Evolutionary conservation across 2,329 filamentous ascomycete species (phyloP).

Genomic region (Scopulariopsis brevicaulis): DNA sequence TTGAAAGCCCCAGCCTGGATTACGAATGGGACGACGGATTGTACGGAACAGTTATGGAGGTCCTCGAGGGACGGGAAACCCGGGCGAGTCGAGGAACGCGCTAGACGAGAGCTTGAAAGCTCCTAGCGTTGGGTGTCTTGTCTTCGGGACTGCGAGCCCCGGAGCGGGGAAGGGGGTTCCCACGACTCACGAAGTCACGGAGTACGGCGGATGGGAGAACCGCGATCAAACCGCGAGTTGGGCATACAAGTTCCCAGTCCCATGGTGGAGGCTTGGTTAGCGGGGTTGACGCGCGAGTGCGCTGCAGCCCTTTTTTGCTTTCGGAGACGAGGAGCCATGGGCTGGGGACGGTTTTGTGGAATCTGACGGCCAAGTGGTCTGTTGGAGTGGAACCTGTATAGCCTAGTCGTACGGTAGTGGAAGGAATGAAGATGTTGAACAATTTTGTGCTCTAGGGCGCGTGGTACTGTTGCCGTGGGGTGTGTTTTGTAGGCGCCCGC

Average conservation of each 20-base stretch:
- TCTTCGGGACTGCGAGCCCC: background rate
- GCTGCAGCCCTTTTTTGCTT: background rate
- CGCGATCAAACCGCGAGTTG: background rate
- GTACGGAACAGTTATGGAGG: background rate
- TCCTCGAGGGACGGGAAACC: background rate
- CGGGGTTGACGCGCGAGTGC: background rate
- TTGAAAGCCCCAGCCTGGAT: constrained; percentile 52
- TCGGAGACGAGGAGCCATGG: background rate
- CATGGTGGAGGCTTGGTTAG: background rate
- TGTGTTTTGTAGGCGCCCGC: background rate
- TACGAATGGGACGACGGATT: background rate
- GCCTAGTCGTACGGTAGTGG: background rate
- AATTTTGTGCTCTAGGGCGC: background rate
- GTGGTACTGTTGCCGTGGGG: background rate
- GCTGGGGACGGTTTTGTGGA: background rate
- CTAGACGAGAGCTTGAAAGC: background rate
- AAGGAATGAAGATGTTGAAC: background rate
- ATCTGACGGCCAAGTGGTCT: background rate
- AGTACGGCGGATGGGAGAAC: background rate
- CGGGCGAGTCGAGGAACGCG: background rate
- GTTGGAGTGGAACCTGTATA: background rate
- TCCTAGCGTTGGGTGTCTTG: background rate
- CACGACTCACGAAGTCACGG: background rate
- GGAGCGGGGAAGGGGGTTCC: background rate
- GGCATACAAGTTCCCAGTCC: background rate